Evolutionary conservation across 1,284 basidiomycete genomes (phyloP).

Genomic region (Vanrija humicola): DNA sequence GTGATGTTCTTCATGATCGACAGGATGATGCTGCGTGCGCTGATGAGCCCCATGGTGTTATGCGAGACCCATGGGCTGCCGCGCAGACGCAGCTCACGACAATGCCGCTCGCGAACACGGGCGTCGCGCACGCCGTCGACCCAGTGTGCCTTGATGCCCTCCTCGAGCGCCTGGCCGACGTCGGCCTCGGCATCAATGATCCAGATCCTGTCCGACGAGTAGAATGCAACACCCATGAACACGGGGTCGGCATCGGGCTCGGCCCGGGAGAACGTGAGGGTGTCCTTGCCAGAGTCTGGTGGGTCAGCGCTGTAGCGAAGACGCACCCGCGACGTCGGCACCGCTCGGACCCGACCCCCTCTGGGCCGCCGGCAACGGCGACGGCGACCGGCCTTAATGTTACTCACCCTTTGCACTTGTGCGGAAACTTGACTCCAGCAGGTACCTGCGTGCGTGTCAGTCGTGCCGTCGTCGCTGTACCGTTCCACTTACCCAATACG

Average conservation of each 20-base stretch:
- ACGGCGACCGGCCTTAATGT: not conserved
- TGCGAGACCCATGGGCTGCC: slow-evolving; percentile 38
- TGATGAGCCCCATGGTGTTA: slow-evolving; percentile 34
- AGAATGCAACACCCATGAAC: slow-evolving; percentile 43
- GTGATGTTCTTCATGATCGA: slow-evolving; percentile 41
- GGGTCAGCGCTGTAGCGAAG: slow-evolving; percentile 3
- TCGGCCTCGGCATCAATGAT: slow-evolving; percentile 47
- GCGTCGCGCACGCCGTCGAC: slow-evolving; percentile 40
- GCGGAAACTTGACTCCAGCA: slow-evolving; percentile 33
- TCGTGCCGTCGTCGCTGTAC: too few relatives aligned
- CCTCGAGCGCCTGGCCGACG: slow-evolving; percentile 40
- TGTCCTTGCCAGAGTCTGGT: slow-evolving; percentile 43
- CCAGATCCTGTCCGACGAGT: slow-evolving; percentile 42
- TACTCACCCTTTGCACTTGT: slow-evolving; percentile 39
- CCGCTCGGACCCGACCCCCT: not conserved
- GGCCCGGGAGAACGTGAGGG: slow-evolving; percentile 32
- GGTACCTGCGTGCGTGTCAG: slow-evolving; percentile 26
- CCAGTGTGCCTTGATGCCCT: slow-evolving; percentile 43
- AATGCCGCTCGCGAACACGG: slow-evolving; percentile 39
- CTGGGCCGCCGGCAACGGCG: not conserved
- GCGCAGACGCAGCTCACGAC: slow-evolving; percentile 39
- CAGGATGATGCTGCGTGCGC: slow-evolving; percentile 39
- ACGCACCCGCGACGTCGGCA: too few relatives aligned
- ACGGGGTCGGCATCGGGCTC: slow-evolving; percentile 43
- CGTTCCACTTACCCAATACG: not conserved